Conservation (phyloP, 2,329 filamentous ascomycete species). For the Aspergillus sp. region DNA sequence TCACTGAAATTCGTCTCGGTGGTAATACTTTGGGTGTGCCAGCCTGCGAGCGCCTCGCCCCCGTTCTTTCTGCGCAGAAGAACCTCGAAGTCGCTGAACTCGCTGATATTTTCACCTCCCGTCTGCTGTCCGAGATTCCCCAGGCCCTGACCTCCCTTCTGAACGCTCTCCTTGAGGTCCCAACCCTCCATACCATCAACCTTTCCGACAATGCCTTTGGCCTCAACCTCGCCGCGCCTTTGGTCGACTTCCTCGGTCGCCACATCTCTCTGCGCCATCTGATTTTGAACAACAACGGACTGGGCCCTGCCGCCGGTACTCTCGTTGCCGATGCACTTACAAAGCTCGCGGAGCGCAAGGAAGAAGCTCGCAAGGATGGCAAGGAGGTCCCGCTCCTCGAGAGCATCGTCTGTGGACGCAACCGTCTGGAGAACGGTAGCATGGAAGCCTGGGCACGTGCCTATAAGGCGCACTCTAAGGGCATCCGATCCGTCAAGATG, state of each 20-base stretch:
- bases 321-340: slow-evolving; percentile 84
- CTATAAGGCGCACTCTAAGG: slow-evolving; percentile 71
- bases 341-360: slow-evolving; percentile 78
- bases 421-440: slow-evolving; percentile 89
- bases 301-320: slow-evolving; percentile 86
- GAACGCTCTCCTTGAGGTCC: slow-evolving; percentile 78
- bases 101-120: slow-evolving; percentile 95
- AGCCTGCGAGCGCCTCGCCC: slow-evolving; percentile 78
- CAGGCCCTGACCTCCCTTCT: slow-evolving; percentile 81
- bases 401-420: slow-evolving; percentile 95
- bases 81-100: slow-evolving; percentile 77
- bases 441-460: slow-evolving; percentile 94
- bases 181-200: slow-evolving; percentile 84
- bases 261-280: slow-evolving; percentile 90
- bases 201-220: slow-evolving; percentile 98
- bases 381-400: slow-evolving; percentile 78
- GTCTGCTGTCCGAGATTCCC: slow-evolving; percentile 89
- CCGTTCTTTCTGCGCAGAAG: slow-evolving; percentile 80
- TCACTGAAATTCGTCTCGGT: slow-evolving; percentile 75
- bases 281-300: slow-evolving; percentile 96
- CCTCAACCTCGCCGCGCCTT: slow-evolving; percentile 85
- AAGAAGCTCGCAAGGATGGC: slow-evolving; percentile 56
- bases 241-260: slow-evolving; percentile 83
- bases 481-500: slow-evolving; percentile 87
- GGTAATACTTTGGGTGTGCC: slow-evolving; percentile 92